These are phyloP conservation scores for Colletotrichum sojae DNA, from an alignment of 2,329 filamentous ascomycete genomes.

Conservation along the genomic window DNA sequence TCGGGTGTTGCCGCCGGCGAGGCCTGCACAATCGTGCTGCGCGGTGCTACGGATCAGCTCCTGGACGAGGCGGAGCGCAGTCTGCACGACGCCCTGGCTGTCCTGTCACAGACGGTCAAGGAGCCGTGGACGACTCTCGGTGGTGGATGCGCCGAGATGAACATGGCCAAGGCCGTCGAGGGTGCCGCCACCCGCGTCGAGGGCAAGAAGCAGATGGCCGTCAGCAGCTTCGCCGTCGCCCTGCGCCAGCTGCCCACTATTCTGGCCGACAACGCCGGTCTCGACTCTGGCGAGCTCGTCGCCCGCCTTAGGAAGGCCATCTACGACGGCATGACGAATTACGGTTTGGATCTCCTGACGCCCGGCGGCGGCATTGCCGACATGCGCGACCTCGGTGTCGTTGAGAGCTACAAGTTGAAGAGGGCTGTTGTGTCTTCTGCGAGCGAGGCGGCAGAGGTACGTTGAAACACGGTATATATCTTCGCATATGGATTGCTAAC, in stretches of 20 bases:
- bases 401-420: slow-evolving; percentile 99
- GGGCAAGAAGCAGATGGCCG: slow-evolving; percentile 96
- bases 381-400: slow-evolving; percentile 94
- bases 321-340: slow-evolving; percentile 93
- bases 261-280: slow-evolving; percentile 95
- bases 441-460: slow-evolving; percentile 95
- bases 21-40: slow-evolving; percentile 96
- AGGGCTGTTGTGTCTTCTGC: slow-evolving; percentile 97
- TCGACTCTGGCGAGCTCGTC: slow-evolving; percentile 95
- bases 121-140: slow-evolving; percentile 95
- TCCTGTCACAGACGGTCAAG: slow-evolving; percentile 95
- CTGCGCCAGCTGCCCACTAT: slow-evolving; percentile 96
- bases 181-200: slow-evolving; percentile 93
- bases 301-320: slow-evolving; percentile 92
- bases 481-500: background rate
- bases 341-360: slow-evolving; percentile 88
- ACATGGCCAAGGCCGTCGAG: slow-evolving; percentile 98
- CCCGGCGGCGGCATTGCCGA: slow-evolving; percentile 94
- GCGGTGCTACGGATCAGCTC: slow-evolving; percentile 95
- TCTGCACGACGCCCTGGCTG: slow-evolving; percentile 94
- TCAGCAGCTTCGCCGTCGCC: slow-evolving; percentile 89
- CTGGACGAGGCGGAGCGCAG: slow-evolving; percentile 97
- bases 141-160: slow-evolving; percentile 97
- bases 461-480: slow-evolving; percentile 46
- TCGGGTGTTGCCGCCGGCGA: slow-evolving; percentile 94